Evolutionary conservation across 768 basidiomycete genomes (phyloP).

Genomic region (Auricularia cornea): DNA sequence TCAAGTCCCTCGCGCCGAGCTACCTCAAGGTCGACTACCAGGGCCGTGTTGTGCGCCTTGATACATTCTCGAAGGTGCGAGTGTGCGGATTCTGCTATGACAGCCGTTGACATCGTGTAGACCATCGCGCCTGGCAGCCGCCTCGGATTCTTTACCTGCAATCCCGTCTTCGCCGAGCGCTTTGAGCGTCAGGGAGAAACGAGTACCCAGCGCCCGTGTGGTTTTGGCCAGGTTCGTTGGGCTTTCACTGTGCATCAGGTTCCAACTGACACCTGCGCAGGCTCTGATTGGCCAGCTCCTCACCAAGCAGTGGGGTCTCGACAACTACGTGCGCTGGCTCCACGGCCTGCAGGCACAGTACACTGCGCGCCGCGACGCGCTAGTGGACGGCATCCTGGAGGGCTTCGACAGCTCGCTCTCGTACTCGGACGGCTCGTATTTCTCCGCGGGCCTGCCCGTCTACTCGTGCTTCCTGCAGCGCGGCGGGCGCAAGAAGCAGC

Average conservation of each 20-base stretch:
- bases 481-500: conserved; percentile 15
- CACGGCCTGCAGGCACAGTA: conserved; percentile 54
- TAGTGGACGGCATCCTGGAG: conserved; percentile 55
- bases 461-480: conserved; percentile 39
- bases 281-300: conserved; percentile 55
- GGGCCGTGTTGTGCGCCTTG: conserved; percentile 76
- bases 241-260: neutral
- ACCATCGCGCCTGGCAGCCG: conserved; percentile 71
- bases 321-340: conserved; percentile 73
- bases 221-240: conserved; percentile 51
- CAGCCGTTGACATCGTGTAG: too few relatives aligned
- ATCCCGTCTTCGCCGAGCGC: conserved; percentile 66
- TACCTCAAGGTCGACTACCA: conserved; percentile 64
- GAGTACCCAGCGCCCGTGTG: conserved; percentile 60
- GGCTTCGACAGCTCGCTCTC: conserved; percentile 49
- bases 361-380: conserved; percentile 46
- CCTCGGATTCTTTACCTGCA: conserved; percentile 74
- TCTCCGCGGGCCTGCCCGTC: conserved; percentile 31
- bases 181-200: conserved; percentile 63
- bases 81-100: neutral
- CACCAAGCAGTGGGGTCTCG: conserved; percentile 50
- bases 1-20: conserved; percentile 50
- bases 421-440: conserved; percentile 12
- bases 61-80: conserved; percentile 66
- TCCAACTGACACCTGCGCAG: conserved; percentile 11